Percentiles rank a stretch among this genome's conserved stretches.
phyloP scores from a whole-genome alignment of 768 basidiomycete genomes.

The Gyrodon lividus region DNA sequence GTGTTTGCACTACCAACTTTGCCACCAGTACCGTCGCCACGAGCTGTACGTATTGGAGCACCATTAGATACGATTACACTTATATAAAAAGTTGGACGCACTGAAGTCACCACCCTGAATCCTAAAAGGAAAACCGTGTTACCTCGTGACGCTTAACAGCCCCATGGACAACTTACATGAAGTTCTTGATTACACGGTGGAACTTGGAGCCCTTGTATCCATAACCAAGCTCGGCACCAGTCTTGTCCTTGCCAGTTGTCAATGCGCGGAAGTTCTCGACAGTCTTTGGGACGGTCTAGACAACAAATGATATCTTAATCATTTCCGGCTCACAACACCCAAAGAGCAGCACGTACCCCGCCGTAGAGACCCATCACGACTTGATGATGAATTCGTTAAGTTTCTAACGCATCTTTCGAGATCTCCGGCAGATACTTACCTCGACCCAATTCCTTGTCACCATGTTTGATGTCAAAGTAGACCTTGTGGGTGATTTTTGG shows the following conservation, averaged over 20 bases:
- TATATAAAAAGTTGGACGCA: constrained; percentile 39
- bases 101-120: constrained; percentile 99
- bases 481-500: constrained; percentile 92
- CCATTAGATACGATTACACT: constrained; percentile 16
- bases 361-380: constrained; percentile 90
- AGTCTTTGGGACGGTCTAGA: constrained; percentile 93
- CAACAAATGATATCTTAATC: background rate
- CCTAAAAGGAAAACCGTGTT: constrained; percentile 41
- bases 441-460: constrained; percentile 81
- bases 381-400: constrained; percentile 28
- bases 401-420: background rate
- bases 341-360: constrained; percentile 50
- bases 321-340: background rate
- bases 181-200: constrained; percentile 93
- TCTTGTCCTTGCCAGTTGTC: constrained; percentile 76
- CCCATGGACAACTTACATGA: constrained; percentile 58
- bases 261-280: constrained; percentile 97
- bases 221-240: constrained; percentile 63
- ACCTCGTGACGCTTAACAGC: background rate
- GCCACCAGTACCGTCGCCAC: constrained; percentile 87
- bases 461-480: constrained; percentile 94
- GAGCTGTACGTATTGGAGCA: constrained; percentile 45
- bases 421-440: constrained; percentile 43
- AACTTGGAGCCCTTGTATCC: constrained; percentile 96
- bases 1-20: constrained; percentile 49